A percentile compares a stretch with the other conserved stretches of the same genome.
phyloP scores from a whole-genome alignment of 148 eudicot species.

The Rheum nobile region DNA sequence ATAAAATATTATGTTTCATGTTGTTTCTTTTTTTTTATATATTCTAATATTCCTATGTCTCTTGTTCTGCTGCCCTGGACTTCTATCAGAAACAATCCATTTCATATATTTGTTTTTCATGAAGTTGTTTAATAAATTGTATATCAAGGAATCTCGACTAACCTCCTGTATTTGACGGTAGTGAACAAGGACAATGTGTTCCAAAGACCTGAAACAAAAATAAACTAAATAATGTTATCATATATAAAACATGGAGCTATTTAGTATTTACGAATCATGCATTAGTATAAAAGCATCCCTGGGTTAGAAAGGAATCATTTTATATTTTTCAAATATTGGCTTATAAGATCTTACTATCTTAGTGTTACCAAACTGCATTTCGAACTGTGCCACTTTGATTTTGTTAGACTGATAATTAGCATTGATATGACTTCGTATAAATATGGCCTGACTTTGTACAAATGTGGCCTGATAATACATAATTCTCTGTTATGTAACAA shows the following conservation, averaged over 20 bases:
- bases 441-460: too few relatives aligned
- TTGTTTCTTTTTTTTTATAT: neutral
- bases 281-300: neutral
- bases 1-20: neutral
- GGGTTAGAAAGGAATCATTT: neutral
- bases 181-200: constrained; percentile 91
- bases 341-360: neutral
- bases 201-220: constrained; percentile 54
- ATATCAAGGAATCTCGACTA: constrained; percentile 5
- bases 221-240: neutral
- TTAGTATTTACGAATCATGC: neutral
- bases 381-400: neutral
- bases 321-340: neutral
- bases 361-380: neutral
- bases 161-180: constrained; percentile 98
- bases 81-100: constrained; percentile 4
- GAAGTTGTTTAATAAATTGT: neutral
- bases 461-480: too few relatives aligned
- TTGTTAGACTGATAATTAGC: neutral
- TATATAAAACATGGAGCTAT: neutral
- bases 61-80: neutral
- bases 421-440: too few relatives aligned
- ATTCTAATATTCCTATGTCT: neutral
- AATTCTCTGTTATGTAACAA: too few relatives aligned
- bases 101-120: neutral